phyloP scores from a whole-genome alignment of 2,329 filamentous ascomycete species.

The Trichoderma gracile region DNA sequence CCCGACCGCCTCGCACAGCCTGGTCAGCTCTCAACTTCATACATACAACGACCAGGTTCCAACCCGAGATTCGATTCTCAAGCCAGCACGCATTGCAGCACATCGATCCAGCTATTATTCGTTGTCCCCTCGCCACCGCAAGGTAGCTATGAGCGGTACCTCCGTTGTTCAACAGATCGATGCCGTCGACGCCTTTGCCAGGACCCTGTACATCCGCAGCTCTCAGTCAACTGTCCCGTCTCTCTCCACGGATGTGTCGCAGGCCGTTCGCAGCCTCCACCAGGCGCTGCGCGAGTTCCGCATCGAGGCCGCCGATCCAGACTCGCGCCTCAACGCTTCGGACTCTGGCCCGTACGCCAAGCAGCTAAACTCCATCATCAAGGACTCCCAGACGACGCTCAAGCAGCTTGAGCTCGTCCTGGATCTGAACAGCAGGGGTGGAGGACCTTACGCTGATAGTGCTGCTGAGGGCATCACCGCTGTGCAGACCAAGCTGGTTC shows the following conservation, averaged over 20 bases:
- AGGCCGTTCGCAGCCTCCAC: conserved; percentile 55
- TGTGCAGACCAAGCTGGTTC: conserved; percentile 49
- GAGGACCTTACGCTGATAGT: conserved; percentile 35
- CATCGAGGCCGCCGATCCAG: conserved; percentile 57
- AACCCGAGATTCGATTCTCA: neutral
- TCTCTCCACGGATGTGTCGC: conserved; percentile 52
- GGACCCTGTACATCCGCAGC: conserved; percentile 56
- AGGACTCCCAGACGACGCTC: conserved; percentile 57
- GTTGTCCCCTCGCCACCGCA: neutral
- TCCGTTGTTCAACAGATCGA: conserved; percentile 51
- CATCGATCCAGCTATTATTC: neutral
- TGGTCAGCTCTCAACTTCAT: neutral
- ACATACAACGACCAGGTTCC: too few relatives aligned
- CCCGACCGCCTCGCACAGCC: neutral
- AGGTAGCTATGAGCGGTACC: conserved; percentile 37
- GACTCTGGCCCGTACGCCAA: conserved; percentile 47
- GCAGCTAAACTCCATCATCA: conserved; percentile 54
- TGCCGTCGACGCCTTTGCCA: conserved; percentile 56
- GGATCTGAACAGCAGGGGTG: conserved; percentile 46
- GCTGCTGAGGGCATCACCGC: conserved; percentile 45
- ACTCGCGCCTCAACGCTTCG: conserved; percentile 54
- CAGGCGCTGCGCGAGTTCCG: conserved; percentile 59
- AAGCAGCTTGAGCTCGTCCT: conserved; percentile 56
- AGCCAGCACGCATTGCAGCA: neutral
- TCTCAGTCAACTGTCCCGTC: conserved; percentile 47